Evolutionary conservation across 208 protist genomes (phyloP), one percentile per base, ranked within the genome.

Genomic region (Leishmania tarentolae): DNA sequence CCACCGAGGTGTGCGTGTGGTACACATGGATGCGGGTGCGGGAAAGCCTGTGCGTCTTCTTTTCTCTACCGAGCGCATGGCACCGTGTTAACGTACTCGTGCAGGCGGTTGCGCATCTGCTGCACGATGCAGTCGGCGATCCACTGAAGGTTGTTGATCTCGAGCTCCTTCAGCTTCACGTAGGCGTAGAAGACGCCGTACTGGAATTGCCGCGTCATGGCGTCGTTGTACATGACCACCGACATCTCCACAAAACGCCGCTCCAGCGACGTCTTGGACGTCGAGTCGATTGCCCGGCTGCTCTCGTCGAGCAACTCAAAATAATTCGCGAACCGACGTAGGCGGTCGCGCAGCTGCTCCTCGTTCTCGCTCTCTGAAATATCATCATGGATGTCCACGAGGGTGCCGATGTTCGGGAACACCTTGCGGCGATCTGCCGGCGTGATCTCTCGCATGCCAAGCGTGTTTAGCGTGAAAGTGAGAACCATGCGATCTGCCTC

Each of bases 381-480:
- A 77, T 97, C 91, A 63, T 94, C 92, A 79, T 98, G 95, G 68
- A 97, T 92, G 87, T 98, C 95, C 6, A 92, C 91, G 52, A 98
- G 89, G 7, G 93, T 82, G 76, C 97, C 97, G 79, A 99, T 90
- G 72, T 93, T 96, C 46, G 96, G 95, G 80, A 98, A 99, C 31
- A 99, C 84, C 70, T 89, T 89, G 21, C 87, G 89, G 37, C 95
- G 87, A 73, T 96, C 92, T 24, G 87, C 94, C 72, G 91, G 83
- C 50, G 88, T 87, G 83, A 98, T 92, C 71, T 98, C 94, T 19
- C 89, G 86, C 50, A 98, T 98, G 61, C 95, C 98, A 79, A 99
- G 98, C 59, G 97, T 99, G 93, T 99, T 99, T 70, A 98, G 91
- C 11, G 99, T 99, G 87, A 99, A 99, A 75, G 98, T 99, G 80